Conservation (phyloP, 768 basidiomycete genomes). For the Pulveroboletus sp. region DNA sequence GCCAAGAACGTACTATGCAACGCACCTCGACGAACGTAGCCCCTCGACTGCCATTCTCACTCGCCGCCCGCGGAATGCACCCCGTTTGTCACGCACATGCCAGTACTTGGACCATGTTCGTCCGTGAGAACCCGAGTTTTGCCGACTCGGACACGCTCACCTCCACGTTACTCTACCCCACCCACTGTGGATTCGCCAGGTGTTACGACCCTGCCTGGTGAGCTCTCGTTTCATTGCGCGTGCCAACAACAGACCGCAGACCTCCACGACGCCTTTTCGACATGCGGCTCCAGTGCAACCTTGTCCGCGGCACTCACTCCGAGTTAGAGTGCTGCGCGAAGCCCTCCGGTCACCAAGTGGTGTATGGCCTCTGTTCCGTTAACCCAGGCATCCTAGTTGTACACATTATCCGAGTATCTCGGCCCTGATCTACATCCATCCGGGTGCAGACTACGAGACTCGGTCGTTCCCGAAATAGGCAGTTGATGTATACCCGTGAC, state of each 20-base stretch:
- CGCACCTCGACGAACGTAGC: conserved; percentile 5
- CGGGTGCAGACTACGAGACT: not conserved
- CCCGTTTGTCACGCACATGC: not conserved
- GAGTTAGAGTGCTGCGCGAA: not conserved
- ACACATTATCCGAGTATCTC: conserved; percentile 2
- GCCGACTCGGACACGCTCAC: conserved; percentile 1
- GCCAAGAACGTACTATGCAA: conserved; percentile 4
- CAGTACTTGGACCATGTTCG: not conserved
- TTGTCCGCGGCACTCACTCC: conserved; percentile 16
- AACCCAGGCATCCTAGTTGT: not conserved
- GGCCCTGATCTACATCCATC: conserved; percentile 18
- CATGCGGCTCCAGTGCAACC: conserved; percentile 18
- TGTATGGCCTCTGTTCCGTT: not conserved
- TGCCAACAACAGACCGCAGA: not conserved
- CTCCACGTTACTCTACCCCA: not conserved
- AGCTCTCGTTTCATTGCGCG: no score
- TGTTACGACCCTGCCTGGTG: not conserved
- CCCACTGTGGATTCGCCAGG: conserved; percentile 12
- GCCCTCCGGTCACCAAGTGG: not conserved
- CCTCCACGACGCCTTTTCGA: conserved; percentile 1
- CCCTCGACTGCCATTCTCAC: conserved; percentile 9
- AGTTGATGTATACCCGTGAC: no score
- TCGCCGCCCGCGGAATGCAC: conserved; percentile 4
- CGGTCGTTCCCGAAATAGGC: not conserved
- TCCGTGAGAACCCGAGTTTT: conserved; percentile 12